Percentiles rank a stretch among this genome's conserved stretches.
These are phyloP conservation scores for Crataegus laevigata DNA, from an alignment of 306 rosid genomes.

Conservation along the genomic window DNA sequence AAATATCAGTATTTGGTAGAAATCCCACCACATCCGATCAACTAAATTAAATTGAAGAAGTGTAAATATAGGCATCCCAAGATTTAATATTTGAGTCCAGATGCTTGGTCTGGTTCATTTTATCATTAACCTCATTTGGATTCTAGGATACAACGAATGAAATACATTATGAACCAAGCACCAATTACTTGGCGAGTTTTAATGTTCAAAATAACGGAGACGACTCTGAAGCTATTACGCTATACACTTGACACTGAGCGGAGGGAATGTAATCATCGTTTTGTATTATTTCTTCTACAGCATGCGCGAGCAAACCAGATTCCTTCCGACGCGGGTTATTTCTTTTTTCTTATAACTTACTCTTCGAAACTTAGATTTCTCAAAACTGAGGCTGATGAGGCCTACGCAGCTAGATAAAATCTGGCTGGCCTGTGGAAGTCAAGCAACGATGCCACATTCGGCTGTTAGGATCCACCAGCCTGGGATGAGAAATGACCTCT, in stretches of 20 bases:
- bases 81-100: background rate
- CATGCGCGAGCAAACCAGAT: constrained; percentile 10
- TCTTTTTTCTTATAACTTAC: constrained; percentile 25
- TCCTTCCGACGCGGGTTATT: constrained; percentile 21
- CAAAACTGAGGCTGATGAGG: constrained; percentile 1
- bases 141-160: constrained; percentile 24
- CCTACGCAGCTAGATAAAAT: constrained; percentile 40
- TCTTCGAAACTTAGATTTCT: constrained; percentile 26
- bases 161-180: constrained; percentile 29
- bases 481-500: constrained; percentile 80
- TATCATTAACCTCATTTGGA: background rate
- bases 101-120: background rate
- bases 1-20: too few relatives aligned
- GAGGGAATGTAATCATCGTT: constrained; percentile 27
- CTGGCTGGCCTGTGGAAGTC: constrained; percentile 98
- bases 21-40: too few relatives aligned
- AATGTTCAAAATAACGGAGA: constrained; percentile 18
- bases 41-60: background rate
- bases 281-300: constrained; percentile 42
- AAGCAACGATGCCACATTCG: constrained; percentile 99
- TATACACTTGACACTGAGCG: constrained; percentile 26
- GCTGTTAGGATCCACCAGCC: constrained; percentile 82
- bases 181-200: constrained; percentile 15
- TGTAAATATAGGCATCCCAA: background rate
- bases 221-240: constrained; percentile 24